A percentile compares a stretch with the other conserved stretches of the same genome.
phyloP scores from a whole-genome alignment of 2,329 filamentous ascomycete genomes.

The Ascochyta rabiei region DNA sequence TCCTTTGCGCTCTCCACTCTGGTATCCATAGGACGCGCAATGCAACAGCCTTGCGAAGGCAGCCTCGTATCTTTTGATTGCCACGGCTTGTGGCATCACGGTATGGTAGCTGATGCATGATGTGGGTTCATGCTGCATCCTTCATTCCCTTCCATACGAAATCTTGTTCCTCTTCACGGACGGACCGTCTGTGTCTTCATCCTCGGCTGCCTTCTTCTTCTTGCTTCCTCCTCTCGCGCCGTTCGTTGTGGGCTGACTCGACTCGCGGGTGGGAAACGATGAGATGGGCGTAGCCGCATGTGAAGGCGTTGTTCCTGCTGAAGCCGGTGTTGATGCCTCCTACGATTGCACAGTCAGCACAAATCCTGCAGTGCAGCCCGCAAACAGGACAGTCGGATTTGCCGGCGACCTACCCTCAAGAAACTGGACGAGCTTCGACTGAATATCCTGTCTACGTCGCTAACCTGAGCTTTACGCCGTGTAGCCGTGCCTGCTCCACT shows the following conservation, averaged over 20 bases:
- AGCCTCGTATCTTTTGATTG: constrained; percentile 14
- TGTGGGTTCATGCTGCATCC: not conserved
- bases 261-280: constrained; percentile 54
- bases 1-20: constrained; percentile 19
- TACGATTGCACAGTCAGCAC: constrained; percentile 28
- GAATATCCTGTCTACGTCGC: constrained; percentile 77
- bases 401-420: constrained; percentile 39
- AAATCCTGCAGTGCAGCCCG: not conserved
- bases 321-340: constrained; percentile 49
- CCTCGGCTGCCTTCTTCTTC: constrained; percentile 52
- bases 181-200: constrained; percentile 55
- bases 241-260: constrained; percentile 51
- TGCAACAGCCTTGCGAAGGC: constrained; percentile 16
- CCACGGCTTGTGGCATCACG: constrained; percentile 3
- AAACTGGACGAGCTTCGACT: constrained; percentile 51
- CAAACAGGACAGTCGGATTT: not conserved
- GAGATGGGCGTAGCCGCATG: constrained; percentile 57
- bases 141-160: constrained; percentile 56
- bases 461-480: constrained; percentile 66
- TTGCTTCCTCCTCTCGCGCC: constrained; percentile 50
- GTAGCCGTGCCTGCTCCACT: constrained; percentile 51
- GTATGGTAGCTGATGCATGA: constrained; percentile 1
- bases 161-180: constrained; percentile 57
- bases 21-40: constrained; percentile 37
- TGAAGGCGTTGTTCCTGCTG: constrained; percentile 50